These are phyloP conservation scores for Carex scoparia DNA, from an alignment of 176 grass and related monocot genomes.

Conservation along the genomic window DNA sequence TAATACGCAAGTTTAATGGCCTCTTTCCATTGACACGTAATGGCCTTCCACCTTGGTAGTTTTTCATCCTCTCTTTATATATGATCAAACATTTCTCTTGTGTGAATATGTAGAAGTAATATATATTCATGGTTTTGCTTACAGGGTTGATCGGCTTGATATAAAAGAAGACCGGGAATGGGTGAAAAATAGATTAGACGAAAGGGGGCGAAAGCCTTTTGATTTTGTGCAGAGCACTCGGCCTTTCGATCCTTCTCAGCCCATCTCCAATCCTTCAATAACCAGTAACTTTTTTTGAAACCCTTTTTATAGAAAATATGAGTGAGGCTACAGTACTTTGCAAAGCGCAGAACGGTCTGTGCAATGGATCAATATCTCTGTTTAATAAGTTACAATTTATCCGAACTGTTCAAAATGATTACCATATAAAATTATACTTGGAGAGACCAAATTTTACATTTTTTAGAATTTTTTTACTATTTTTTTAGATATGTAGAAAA, in stretches of 20 bases:
- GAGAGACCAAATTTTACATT: no score
- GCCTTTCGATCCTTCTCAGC: conserved; percentile 51
- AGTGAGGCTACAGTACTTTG: no score
- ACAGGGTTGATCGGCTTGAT: conserved; percentile 59
- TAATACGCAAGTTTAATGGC: conserved; percentile 72
- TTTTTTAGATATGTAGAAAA: no score
- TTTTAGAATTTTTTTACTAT: no score
- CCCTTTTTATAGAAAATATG: neutral
- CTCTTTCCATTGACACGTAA: conserved; percentile 53
- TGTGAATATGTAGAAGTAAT: conserved; percentile 23
- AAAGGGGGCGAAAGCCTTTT: conserved; percentile 66
- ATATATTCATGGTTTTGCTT: conserved; percentile 24
- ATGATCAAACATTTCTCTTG: neutral
- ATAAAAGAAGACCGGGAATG: conserved; percentile 49
- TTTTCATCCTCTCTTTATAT: conserved; percentile 14
- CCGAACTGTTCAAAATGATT: no score
- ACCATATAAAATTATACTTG: no score
- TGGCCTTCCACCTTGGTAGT: conserved; percentile 39
- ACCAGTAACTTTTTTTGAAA: conserved; percentile 31
- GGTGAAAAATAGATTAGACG: conserved; percentile 67
- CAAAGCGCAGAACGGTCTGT: no score
- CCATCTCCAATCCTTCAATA: conserved; percentile 18
- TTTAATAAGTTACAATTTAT: no score
- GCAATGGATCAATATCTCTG: no score
- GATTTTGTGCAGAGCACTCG: conserved; percentile 65